Evolutionary conservation across 2,329 filamentous ascomycete species (phyloP).

Genomic region (Hymenoscyphus repandus): DNA sequence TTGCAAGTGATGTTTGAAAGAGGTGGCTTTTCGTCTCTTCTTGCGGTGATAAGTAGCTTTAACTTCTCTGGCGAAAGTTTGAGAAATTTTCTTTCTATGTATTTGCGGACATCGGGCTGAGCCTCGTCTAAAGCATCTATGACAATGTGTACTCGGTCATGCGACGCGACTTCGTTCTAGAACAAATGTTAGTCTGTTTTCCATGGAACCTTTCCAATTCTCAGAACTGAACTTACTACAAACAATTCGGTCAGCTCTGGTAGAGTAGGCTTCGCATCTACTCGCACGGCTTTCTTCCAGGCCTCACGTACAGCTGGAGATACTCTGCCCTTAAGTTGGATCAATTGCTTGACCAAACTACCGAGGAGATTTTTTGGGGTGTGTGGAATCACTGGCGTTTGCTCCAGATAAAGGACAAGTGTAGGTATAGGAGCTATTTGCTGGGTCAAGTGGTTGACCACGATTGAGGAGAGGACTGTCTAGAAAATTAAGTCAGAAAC

Average conservation of each 20-base stretch:
- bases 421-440: constrained; percentile 1
- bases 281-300: constrained; percentile 8
- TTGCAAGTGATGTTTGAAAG: constrained; percentile 1
- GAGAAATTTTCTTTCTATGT: constrained; percentile 7
- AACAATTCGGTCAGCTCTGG: constrained; percentile 4
- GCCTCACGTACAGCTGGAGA: constrained; percentile 3
- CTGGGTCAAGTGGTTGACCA: constrained; percentile 7
- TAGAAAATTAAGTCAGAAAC: neutral
- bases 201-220: neutral
- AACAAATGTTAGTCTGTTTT: neutral
- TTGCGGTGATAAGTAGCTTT: constrained; percentile 13
- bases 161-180: constrained; percentile 13
- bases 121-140: constrained; percentile 18
- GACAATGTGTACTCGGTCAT: constrained; percentile 15
- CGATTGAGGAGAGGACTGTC: constrained; percentile 15
- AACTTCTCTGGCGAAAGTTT: constrained; percentile 3
- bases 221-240: neutral
- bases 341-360: constrained; percentile 33
- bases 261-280: neutral
- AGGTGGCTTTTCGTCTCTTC: constrained; percentile 4
- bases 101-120: constrained; percentile 4
- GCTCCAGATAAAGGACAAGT: constrained; percentile 16
- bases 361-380: constrained; percentile 21
- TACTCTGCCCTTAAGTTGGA: constrained; percentile 9
- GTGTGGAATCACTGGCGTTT: constrained; percentile 4